Conservation (phyloP, 352 stramenopile species). For the Bremia lactucae region DNA sequence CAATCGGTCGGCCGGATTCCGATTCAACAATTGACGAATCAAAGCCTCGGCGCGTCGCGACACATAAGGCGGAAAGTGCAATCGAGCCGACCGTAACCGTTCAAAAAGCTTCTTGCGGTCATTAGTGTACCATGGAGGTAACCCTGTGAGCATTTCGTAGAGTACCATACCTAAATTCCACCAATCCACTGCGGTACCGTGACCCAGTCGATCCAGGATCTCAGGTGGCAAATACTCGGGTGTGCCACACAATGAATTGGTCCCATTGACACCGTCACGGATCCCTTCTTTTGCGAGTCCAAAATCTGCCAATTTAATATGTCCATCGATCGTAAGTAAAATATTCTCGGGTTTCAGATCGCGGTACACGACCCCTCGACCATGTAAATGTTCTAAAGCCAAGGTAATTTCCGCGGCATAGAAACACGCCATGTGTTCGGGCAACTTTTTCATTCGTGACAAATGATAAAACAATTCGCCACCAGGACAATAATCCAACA, state of each 20-base stretch:
- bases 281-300: constrained; percentile 71
- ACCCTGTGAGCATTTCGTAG: constrained; percentile 85
- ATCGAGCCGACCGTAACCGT: constrained; percentile 36
- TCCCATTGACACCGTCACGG: constrained; percentile 49
- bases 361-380: constrained; percentile 72
- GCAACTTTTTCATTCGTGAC: constrained; percentile 56
- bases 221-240: constrained; percentile 83
- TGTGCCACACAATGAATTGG: constrained; percentile 79
- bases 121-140: constrained; percentile 78
- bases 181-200: constrained; percentile 85
- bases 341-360: constrained; percentile 90
- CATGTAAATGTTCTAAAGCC: constrained; percentile 67
- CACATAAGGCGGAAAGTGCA: constrained; percentile 43
- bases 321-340: constrained; percentile 75
- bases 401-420: constrained; percentile 84
- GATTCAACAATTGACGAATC: too few relatives aligned
- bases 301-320: constrained; percentile 87
- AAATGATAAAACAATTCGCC: constrained; percentile 84
- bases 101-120: constrained; percentile 49
- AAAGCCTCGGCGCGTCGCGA: constrained; percentile 36
- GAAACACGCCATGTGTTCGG: constrained; percentile 70
- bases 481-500: constrained; percentile 68
- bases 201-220: constrained; percentile 54
- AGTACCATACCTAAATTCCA: constrained; percentile 82
- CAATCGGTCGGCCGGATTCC: too few relatives aligned